phyloP scores from a whole-genome alignment of 441 rosid species.

The Populus trichocarpa region DNA sequence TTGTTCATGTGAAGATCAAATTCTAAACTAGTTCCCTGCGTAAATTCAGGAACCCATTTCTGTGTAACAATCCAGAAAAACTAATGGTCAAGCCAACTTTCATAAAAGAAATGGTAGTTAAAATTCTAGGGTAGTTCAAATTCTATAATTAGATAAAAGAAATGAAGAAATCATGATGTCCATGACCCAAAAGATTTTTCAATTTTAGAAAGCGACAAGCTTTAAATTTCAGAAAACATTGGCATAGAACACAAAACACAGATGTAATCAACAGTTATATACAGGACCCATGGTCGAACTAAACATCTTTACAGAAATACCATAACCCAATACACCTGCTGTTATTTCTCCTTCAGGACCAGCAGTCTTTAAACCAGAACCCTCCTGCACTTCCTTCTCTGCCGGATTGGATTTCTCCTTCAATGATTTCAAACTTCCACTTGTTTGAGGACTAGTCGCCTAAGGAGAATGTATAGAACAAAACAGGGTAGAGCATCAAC shows the following conservation, averaged over 20 bases:
- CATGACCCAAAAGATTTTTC: not conserved
- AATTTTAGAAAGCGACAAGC: not conserved
- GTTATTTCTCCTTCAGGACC: constrained; percentile 96
- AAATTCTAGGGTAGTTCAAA: not conserved
- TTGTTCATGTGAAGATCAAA: not conserved
- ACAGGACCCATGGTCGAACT: not conserved
- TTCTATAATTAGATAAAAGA: not conserved
- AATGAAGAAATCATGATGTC: not conserved
- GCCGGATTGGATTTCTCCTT: constrained; percentile 68
- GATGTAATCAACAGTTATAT: not conserved
- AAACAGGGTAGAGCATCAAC: constrained; percentile 5
- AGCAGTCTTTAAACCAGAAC: constrained; percentile 77
- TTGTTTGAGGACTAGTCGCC: constrained; percentile 95
- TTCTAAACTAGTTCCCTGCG: not conserved
- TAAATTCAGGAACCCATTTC: not conserved
- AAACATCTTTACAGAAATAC: not conserved
- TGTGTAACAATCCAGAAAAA: too few species aligned
- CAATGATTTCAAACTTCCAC: constrained; percentile 87
- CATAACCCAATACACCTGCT: constrained; percentile 62
- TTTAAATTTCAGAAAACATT: not conserved
- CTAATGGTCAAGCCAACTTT: too few species aligned
- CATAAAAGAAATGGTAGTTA: not conserved
- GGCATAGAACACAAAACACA: not conserved
- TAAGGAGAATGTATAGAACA: constrained; percentile 26
- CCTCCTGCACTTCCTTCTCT: constrained; percentile 82